phyloP scores from a whole-genome alignment of 2,329 filamentous ascomycete species.

The Xylaria sp. region DNA sequence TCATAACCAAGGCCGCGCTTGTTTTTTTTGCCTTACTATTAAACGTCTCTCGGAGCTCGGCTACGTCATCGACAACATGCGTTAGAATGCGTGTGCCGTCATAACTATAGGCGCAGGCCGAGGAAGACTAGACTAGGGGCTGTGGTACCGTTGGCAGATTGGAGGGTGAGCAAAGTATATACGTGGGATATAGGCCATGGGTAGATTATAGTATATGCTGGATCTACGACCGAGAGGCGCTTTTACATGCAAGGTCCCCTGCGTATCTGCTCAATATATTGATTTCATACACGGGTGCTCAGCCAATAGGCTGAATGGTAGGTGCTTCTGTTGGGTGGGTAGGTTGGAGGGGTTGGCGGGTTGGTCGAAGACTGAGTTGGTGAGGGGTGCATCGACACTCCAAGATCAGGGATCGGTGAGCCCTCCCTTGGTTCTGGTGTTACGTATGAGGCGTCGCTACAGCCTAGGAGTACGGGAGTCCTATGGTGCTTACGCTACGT shows the following conservation, averaged over 20 bases:
- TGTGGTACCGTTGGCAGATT: neutral
- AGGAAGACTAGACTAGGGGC: neutral
- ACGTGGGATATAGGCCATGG: neutral
- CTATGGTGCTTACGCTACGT: no score
- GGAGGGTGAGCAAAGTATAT: neutral
- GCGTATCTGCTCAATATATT: neutral
- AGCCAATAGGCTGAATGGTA: conserved; percentile 12
- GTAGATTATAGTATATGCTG: neutral
- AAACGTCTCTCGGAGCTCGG: neutral
- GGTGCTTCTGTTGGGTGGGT: neutral
- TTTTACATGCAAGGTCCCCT: conserved; percentile 2
- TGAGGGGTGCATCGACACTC: neutral
- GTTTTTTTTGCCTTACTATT: neutral
- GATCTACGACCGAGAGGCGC: neutral
- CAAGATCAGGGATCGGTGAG: neutral
- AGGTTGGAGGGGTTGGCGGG: neutral
- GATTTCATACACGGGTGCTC: neutral
- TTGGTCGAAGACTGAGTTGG: neutral
- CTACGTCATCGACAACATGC: neutral
- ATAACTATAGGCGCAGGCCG: neutral
- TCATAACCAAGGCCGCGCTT: neutral
- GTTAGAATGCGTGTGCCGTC: neutral
- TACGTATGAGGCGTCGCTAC: neutral
- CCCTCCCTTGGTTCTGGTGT: neutral
- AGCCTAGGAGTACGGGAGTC: no score